Evolutionary conservation across 495 filamentous ascomycete species (phyloP).

Genomic region (Trichoderma virens): DNA sequence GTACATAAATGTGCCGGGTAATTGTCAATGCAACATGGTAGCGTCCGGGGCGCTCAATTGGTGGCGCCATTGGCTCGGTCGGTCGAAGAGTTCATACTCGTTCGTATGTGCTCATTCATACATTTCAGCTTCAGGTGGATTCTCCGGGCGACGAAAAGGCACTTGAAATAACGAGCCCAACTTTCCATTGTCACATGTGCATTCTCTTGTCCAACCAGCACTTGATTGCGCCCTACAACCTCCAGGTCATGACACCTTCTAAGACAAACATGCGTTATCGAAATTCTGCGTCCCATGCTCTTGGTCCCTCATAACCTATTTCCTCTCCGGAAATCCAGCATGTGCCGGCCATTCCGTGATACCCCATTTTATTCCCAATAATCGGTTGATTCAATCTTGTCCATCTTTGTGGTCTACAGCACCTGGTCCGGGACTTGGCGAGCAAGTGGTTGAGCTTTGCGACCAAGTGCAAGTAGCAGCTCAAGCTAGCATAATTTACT

Average conservation of each 20-base stretch:
- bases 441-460: neutral
- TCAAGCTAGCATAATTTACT: constrained; percentile 28
- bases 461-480: neutral
- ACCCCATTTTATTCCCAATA: neutral
- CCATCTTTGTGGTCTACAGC: neutral
- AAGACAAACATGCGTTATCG: neutral
- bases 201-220: neutral
- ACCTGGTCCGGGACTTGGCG: neutral
- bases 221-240: neutral
- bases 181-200: neutral
- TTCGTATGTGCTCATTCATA: too few species aligned
- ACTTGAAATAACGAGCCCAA: neutral
- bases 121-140: too few species aligned
- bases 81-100: neutral
- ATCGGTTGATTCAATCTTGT: neutral
- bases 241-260: neutral
- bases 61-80: neutral
- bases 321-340: neutral
- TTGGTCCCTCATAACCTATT: neutral
- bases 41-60: neutral
- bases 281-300: neutral
- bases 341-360: neutral
- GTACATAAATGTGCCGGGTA: neutral
- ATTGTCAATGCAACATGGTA: neutral
- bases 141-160: too few species aligned